Evolutionary conservation across 2,329 filamentous ascomycete genomes (phyloP).

Genomic region (Verticillium nonalfalfae): DNA sequence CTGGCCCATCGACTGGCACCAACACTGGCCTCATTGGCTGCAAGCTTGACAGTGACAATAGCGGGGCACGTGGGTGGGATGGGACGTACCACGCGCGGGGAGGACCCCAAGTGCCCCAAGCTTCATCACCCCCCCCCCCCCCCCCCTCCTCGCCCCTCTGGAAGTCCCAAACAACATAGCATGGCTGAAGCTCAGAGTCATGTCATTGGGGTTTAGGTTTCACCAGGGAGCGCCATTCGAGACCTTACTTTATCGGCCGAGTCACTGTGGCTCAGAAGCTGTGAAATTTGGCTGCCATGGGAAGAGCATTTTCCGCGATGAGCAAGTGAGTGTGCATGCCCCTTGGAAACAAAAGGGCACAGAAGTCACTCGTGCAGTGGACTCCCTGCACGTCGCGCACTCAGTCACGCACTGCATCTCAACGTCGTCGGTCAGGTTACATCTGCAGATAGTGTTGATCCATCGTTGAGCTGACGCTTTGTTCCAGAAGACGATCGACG

Average conservation of each 20-base stretch:
- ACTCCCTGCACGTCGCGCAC: too few species aligned
- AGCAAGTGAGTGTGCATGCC: too few species aligned
- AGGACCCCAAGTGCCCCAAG: background rate
- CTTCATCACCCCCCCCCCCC: too few species aligned
- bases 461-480: background rate
- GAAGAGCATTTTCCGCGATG: background rate
- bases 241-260: background rate
- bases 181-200: background rate
- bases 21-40: background rate
- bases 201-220: background rate
- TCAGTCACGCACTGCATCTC: background rate
- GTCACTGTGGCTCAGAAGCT: background rate
- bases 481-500: background rate
- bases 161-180: too few species aligned
- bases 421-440: background rate
- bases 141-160: background rate
- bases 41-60: background rate
- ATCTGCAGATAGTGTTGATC: background rate
- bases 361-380: too few species aligned
- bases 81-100: background rate
- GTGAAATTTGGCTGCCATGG: background rate
- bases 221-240: background rate
- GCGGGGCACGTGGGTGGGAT: background rate
- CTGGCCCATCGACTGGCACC: background rate
- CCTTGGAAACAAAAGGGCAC: too few species aligned